Base-by-base conservation (phyloP, 306 rosid genomes). In the Pueraria montana region DNA sequence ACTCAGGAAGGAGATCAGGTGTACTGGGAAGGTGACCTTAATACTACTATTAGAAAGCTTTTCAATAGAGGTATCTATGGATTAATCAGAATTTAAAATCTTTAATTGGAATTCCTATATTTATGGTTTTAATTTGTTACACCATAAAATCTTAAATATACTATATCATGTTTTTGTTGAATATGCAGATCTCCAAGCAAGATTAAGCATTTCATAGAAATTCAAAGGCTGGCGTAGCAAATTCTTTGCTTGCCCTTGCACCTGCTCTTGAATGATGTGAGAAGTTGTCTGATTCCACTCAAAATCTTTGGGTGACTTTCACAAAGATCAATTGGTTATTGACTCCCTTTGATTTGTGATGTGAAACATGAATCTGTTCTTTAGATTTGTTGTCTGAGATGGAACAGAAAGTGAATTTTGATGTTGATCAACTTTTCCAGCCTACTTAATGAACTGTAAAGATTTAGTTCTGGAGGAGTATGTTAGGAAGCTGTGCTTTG, bases 11-110 rank as follows among this genome's bases (percentile, higher is more conserved):
- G 79, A 46, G 87, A 85, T 80, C 74, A 48, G 26, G 61, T 32
- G 61, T 77, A 6, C 30, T 85, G 82, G 87, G 82, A 85, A 80
- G 79, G 46, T 68, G 82, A 85, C 78, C 67, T 85, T 58, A 85
- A 85, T 59, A 49, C 82, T 38, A 80, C 85, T 10, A 36, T 80
- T 68, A 75, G 85, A 45, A 85, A 75, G 40, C 77, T 85, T 68
- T 80, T 48, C 61, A 9, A 7, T 8, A 55, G 48, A 73, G 87
- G 84, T 84, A 80, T 1, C 59, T 13, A 18, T 62, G 53, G 17
- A 12, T 61, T 69, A 73, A 79, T 73, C 49, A 23, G 8, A 79
- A 58, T 66, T 48, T 63, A 4, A 68, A 12, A 68, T 43, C 42
- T 82, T 45, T 13, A 26, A 49, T 63, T 45, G 6, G 17, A 8